These are phyloP conservation scores for Fusarium domesticum DNA, from an alignment of 2,329 filamentous ascomycete genomes.

Conservation along the genomic window DNA sequence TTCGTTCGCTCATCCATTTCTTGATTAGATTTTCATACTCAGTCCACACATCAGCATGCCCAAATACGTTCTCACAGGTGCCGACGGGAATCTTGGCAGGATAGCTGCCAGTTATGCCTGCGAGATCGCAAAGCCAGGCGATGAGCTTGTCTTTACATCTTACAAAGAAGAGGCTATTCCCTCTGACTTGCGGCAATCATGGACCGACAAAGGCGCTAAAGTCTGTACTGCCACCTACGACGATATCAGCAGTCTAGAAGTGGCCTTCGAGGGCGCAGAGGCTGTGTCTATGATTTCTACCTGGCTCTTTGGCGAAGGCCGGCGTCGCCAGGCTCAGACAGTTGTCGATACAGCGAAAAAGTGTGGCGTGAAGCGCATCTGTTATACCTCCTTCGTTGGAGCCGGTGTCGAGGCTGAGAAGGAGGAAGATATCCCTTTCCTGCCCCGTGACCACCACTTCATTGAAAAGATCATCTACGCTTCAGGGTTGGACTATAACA, in stretches of 20 bases:
- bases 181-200: slow-evolving; percentile 9
- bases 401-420: slow-evolving; percentile 24
- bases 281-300: slow-evolving; percentile 26
- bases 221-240: slow-evolving; percentile 21
- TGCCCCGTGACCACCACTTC: slow-evolving; percentile 24
- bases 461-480: slow-evolving; percentile 24
- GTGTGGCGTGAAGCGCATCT: slow-evolving; percentile 22
- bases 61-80: slow-evolving; percentile 26
- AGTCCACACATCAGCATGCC: slow-evolving; percentile 13
- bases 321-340: slow-evolving; percentile 19
- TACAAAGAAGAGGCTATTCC: slow-evolving; percentile 24
- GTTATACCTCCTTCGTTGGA: slow-evolving; percentile 25
- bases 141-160: slow-evolving; percentile 24
- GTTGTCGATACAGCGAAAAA: slow-evolving; percentile 24
- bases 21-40: background rate
- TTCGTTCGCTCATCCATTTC: background rate
- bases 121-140: slow-evolving; percentile 21
- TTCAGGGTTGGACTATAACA: slow-evolving; percentile 22
- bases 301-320: slow-evolving; percentile 24
- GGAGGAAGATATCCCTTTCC: slow-evolving; percentile 26
- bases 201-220: slow-evolving; percentile 23
- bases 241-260: slow-evolving; percentile 21
- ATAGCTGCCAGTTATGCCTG: slow-evolving; percentile 22
- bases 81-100: slow-evolving; percentile 25
- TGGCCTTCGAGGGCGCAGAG: slow-evolving; percentile 25